Percentiles rank a stretch among this genome's conserved stretches.
These are phyloP conservation scores for Cercophora samala DNA, from an alignment of 495 filamentous ascomycete genomes.

Conservation along the genomic window DNA sequence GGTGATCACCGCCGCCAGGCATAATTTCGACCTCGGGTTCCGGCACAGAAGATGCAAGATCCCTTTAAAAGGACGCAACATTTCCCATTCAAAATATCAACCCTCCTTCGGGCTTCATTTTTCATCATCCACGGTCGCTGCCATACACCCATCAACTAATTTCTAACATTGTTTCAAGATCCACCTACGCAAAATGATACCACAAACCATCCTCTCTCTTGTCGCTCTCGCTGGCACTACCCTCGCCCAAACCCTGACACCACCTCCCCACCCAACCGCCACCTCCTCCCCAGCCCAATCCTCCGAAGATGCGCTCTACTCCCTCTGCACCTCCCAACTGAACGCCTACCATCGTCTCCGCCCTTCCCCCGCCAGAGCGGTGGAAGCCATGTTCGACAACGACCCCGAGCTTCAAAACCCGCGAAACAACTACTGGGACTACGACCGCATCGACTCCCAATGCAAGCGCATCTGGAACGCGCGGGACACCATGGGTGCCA, in stretches of 20 bases:
- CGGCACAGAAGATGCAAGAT: background rate
- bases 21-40: background rate
- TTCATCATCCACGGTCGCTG: background rate
- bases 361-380: background rate
- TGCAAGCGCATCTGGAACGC: background rate
- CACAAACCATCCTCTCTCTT: background rate
- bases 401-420: background rate
- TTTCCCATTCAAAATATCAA: background rate
- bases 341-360: background rate
- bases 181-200: background rate
- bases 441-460: background rate
- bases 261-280: background rate
- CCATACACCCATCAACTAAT: background rate
- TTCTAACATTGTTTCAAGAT: too few species aligned
- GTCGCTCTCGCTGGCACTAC: background rate
- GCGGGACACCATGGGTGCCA: background rate
- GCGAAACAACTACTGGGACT: background rate
- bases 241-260: background rate
- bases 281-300: background rate
- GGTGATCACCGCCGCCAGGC: background rate
- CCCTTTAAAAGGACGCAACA: background rate
- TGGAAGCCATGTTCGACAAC: background rate
- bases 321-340: background rate
- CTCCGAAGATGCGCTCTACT: background rate
- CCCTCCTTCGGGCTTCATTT: background rate